A percentile compares a stretch with the other conserved stretches of the same genome.
Conservation (phyloP, 805 yeast genomes). For the Yamadazyma phyllophila region DNA sequence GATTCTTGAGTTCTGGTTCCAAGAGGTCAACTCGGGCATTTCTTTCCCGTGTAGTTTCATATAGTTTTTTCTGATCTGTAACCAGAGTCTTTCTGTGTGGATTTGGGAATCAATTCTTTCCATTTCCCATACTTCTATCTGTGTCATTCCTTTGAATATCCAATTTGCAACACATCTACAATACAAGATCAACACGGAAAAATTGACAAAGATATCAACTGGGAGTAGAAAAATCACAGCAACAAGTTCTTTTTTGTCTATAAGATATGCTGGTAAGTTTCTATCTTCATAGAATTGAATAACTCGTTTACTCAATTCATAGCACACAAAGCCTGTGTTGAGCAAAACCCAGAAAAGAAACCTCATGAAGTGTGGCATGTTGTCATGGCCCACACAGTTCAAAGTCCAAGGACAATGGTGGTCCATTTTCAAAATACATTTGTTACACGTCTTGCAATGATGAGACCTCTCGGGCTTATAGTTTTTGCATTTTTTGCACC, state of each 20-base stretch:
- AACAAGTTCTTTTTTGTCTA: conserved; percentile 50
- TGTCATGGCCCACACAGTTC: conserved; percentile 81
- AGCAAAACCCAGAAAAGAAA: conserved; percentile 66
- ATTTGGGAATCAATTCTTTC: conserved; percentile 75
- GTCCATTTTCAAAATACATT: conserved; percentile 85
- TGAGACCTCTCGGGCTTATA: conserved; percentile 83
- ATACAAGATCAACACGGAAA: conserved; percentile 58
- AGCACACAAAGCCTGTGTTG: conserved; percentile 47
- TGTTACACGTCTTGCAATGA: conserved; percentile 77
- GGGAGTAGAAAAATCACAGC: conserved; percentile 56
- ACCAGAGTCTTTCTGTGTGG: conserved; percentile 54
- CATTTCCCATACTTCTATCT: conserved; percentile 89
- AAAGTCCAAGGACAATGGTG: conserved; percentile 94
- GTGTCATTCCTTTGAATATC: conserved; percentile 68
- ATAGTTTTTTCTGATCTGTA: conserved; percentile 45
- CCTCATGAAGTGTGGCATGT: conserved; percentile 76
- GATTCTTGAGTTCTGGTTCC: conserved; percentile 32
- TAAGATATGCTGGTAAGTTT: conserved; percentile 54
- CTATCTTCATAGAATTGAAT: conserved; percentile 45
- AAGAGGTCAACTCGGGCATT: conserved; percentile 47
- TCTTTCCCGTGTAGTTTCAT: conserved; percentile 34
- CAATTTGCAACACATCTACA: conserved; percentile 59
- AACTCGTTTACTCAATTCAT: conserved; percentile 41
- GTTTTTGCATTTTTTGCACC: conserved; percentile 68
- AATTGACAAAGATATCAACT: conserved; percentile 54